A percentile compares a stretch with the other conserved stretches of the same genome.
These are phyloP conservation scores for Orbilia quercus DNA, from an alignment of 2,329 filamentous ascomycete species.

Conservation along the genomic window DNA sequence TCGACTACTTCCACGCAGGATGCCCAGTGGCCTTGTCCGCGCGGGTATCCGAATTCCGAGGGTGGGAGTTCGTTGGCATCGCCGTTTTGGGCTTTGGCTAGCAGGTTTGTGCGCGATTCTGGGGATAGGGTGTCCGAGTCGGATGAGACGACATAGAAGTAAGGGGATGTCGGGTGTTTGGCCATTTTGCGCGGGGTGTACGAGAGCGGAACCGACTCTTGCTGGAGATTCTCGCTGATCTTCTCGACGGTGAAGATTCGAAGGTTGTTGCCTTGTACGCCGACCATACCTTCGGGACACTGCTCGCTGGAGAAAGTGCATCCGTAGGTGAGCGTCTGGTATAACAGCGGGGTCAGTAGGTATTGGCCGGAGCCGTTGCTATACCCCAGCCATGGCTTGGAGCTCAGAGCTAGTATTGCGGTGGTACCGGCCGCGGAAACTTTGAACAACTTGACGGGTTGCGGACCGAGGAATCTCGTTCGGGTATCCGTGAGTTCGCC, in stretches of 20 bases:
- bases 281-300: constrained; percentile 92
- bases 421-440: constrained; percentile 87
- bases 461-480: constrained; percentile 92
- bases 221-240: constrained; percentile 83
- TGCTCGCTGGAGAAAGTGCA: constrained; percentile 98
- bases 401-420: constrained; percentile 88
- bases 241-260: constrained; percentile 91
- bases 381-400: constrained; percentile 87
- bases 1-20: constrained; percentile 95
- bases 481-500: constrained; percentile 95
- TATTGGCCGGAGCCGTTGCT: constrained; percentile 75
- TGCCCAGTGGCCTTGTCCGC: constrained; percentile 86
- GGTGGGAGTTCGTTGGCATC: constrained; percentile 77
- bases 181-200: constrained; percentile 91
- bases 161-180: constrained; percentile 84
- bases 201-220: constrained; percentile 84
- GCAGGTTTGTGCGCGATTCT: constrained; percentile 77
- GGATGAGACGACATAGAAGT: constrained; percentile 93
- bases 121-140: constrained; percentile 91
- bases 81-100: constrained; percentile 80
- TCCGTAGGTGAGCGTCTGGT: constrained; percentile 87
- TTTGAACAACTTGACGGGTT: constrained; percentile 87
- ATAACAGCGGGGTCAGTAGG: constrained; percentile 90
- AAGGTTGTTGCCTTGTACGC: constrained; percentile 85
- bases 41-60: constrained; percentile 88